A percentile compares a stretch with the other conserved stretches of the same genome.
phyloP scores from a whole-genome alignment of 2,329 filamentous ascomycete genomes.

The Colletotrichum tamarilloi region DNA sequence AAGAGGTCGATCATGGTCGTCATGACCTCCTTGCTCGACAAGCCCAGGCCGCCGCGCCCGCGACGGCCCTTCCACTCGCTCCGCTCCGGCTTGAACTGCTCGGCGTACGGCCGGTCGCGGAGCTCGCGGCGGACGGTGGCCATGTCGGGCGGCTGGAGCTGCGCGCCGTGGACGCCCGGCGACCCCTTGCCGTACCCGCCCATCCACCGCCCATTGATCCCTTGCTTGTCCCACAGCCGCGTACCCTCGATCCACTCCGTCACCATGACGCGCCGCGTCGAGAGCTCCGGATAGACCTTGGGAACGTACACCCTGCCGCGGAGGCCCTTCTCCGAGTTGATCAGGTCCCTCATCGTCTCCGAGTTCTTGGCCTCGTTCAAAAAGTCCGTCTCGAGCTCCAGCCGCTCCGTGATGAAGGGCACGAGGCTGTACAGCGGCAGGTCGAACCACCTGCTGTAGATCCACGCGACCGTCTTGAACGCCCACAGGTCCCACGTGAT shows the following conservation, averaged over 20 bases:
- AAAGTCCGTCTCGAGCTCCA: conserved; percentile 95
- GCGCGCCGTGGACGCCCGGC: conserved; percentile 78
- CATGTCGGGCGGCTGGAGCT: conserved; percentile 64
- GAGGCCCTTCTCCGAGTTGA: conserved; percentile 80
- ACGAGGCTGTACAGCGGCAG: conserved; percentile 92
- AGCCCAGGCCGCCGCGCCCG: conserved; percentile 82
- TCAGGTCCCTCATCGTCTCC: conserved; percentile 82
- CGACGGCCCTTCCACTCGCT: conserved; percentile 80
- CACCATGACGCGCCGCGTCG: conserved; percentile 85
- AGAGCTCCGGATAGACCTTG: conserved; percentile 83
- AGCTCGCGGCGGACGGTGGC: conserved; percentile 56
- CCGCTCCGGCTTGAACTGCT: conserved; percentile 82
- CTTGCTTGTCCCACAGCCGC: conserved; percentile 89
- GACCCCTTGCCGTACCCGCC: conserved; percentile 82
- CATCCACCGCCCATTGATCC: conserved; percentile 81
- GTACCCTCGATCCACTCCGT: conserved; percentile 98
- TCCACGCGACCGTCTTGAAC: conserved; percentile 86
- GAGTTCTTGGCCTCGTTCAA: conserved; percentile 91
- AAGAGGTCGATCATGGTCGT: conserved; percentile 96
- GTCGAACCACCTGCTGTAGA: conserved; percentile 90
- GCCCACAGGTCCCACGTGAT: conserved; percentile 96
- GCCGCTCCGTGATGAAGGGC: conserved; percentile 91
- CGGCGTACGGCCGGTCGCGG: conserved; percentile 63
- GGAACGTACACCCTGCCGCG: conserved; percentile 89
- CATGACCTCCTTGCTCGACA: conserved; percentile 90